These are phyloP conservation scores for Eutypa lata DNA, from an alignment of 2,329 filamentous ascomycete genomes.

Conservation along the genomic window DNA sequence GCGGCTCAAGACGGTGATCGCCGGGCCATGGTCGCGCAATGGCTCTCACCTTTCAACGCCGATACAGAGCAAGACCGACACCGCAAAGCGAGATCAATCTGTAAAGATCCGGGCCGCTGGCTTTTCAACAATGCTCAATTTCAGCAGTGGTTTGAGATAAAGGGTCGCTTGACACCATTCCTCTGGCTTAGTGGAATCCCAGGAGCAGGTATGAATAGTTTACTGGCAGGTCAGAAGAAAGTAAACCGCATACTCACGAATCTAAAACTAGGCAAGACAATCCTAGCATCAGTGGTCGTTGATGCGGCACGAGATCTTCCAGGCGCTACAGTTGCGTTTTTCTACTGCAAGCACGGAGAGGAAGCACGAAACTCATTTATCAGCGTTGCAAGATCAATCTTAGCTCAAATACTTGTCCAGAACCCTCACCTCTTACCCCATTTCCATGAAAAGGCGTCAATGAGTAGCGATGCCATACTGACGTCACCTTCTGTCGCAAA, in stretches of 20 bases:
- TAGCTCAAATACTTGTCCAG: slow-evolving; percentile 31
- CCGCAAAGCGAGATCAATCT: slow-evolving; percentile 9
- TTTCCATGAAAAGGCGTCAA: slow-evolving; percentile 29
- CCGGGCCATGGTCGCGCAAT: slow-evolving; percentile 7
- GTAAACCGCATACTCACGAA: slow-evolving; percentile 1
- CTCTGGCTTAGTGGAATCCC: slow-evolving; percentile 38
- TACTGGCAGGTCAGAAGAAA: not conserved
- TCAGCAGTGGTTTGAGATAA: slow-evolving; percentile 20
- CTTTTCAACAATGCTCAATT: slow-evolving; percentile 22
- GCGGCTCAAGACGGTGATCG: slow-evolving; percentile 12
- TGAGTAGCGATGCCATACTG: slow-evolving; percentile 27
- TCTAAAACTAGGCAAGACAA: slow-evolving; percentile 12
- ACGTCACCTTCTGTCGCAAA: slow-evolving; percentile 19
- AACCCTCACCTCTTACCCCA: slow-evolving; percentile 25
- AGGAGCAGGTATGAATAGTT: slow-evolving; percentile 31
- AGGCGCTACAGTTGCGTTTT: slow-evolving; percentile 26
- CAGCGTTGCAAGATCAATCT: slow-evolving; percentile 27
- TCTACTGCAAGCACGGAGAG: slow-evolving; percentile 37
- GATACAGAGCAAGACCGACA: slow-evolving; percentile 8
- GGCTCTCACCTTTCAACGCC: slow-evolving; percentile 12
- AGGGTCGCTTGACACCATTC: slow-evolving; percentile 17
- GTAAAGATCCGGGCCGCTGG: slow-evolving; percentile 25
- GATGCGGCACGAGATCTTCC: slow-evolving; percentile 22
- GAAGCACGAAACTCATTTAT: slow-evolving; percentile 27
- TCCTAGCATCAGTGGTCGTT: slow-evolving; percentile 36